These are phyloP conservation scores for Penicillium paxilli DNA, from an alignment of 495 filamentous ascomycete genomes.

Conservation along the genomic window DNA sequence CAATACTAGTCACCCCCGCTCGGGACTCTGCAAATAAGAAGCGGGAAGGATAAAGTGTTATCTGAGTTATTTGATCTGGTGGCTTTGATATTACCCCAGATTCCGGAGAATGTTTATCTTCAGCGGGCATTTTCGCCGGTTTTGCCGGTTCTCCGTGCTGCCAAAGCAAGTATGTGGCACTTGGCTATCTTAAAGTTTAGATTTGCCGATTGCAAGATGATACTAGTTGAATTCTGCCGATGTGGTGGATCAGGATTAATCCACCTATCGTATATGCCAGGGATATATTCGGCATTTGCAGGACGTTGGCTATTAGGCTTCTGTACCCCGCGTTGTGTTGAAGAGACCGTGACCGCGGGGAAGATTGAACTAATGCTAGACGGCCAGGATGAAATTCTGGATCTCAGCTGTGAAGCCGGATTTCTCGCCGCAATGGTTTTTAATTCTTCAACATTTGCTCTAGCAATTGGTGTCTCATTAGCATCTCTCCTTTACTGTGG, in stretches of 20 bases:
- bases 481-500: no score
- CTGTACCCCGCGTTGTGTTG: no score
- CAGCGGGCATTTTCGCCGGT: not conserved
- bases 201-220: not conserved
- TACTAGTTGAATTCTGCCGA: not conserved
- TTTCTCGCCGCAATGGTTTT: no score
- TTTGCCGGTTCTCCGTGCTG: not conserved
- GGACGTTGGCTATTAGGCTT: no score
- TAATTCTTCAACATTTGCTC: no score
- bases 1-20: not conserved
- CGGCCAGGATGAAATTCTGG: no score
- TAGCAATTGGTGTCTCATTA: no score
- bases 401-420: no score
- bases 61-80: not conserved
- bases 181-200: not conserved
- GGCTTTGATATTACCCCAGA: not conserved
- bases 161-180: constrained; percentile 11
- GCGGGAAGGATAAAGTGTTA: not conserved
- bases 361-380: no score
- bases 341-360: no score
- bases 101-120: not conserved
- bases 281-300: not conserved
- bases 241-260: not conserved
- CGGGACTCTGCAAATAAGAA: not conserved
- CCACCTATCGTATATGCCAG: constrained; percentile 8